These are phyloP conservation scores for Rubus parviflorus DNA, from an alignment of 306 rosid species.

Conservation along the genomic window DNA sequence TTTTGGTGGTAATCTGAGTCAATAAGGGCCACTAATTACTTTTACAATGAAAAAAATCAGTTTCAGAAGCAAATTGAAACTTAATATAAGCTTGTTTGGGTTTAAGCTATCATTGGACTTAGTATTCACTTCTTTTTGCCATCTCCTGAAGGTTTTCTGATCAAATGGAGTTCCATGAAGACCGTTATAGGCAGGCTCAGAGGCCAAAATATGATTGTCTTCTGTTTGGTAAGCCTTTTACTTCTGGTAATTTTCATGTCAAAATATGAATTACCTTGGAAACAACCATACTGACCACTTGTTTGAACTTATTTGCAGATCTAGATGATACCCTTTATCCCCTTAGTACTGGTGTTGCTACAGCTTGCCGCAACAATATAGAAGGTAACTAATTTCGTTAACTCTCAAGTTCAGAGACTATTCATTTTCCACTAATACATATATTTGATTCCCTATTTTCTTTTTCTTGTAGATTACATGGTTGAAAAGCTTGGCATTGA, in stretches of 20 bases:
- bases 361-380: slow-evolving; percentile 63
- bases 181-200: slow-evolving; percentile 54
- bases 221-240: slow-evolving; percentile 64
- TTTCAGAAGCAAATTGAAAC: slow-evolving; percentile 30
- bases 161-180: slow-evolving; percentile 65
- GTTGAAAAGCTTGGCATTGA: slow-evolving; percentile 87
- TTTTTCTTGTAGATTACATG: slow-evolving; percentile 64
- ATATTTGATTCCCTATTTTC: neutral
- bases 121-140: slow-evolving; percentile 12
- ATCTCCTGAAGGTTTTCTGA: slow-evolving; percentile 21
- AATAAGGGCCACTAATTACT: slow-evolving; percentile 26
- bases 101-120: slow-evolving; percentile 34
- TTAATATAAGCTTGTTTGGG: slow-evolving; percentile 34
- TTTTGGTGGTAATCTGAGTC: slow-evolving; percentile 46
- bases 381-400: slow-evolving; percentile 47
- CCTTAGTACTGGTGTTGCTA: slow-evolving; percentile 70
- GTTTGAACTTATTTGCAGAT: slow-evolving; percentile 46
- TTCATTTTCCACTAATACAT: neutral
- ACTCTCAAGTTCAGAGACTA: neutral
- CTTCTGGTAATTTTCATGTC: slow-evolving; percentile 2
- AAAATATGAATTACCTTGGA: slow-evolving; percentile 18
- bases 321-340: slow-evolving; percentile 94
- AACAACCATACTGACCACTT: slow-evolving; percentile 5
- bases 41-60: slow-evolving; percentile 23
- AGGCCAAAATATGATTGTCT: slow-evolving; percentile 84